Base-by-base conservation (phyloP, 164 flowering plant species). In the Stephania cephalantha region DNA sequence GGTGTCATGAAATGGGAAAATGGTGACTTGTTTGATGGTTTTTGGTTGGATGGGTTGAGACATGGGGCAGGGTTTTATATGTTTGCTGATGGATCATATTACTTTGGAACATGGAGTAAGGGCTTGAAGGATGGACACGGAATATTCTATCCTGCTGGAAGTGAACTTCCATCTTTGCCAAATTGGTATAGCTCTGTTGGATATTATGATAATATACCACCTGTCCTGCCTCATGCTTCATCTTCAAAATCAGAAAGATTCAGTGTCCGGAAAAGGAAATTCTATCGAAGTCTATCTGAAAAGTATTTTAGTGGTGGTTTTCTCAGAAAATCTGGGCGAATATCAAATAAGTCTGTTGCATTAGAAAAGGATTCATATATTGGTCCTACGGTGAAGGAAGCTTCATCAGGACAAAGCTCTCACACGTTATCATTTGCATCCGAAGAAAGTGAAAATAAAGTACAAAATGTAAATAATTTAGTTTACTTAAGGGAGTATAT, bases 71-170 rank as follows among this genome's bases (percentile, higher is more conserved):
- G 99, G 48, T 78, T 87, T 61, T 93, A 93, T 74, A 85, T 77
- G 65, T 90, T 87, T 82, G 77, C 86, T 7, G 91, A 90, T 83
- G 99, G 96, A 46, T 90, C 91, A 15, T 86, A 82, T 75, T 95
- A 95, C 79, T 84, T 87, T 82, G 99, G 99, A 73, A 90, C 84
- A 42, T 95, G 99, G 99, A 88, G 85, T 53, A 82, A 73, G 76
- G 99, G 91, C 44, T 76, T 90, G 46, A 95, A 95, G 85, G 99
- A 95, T 85, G 99, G 98, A 53, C 82, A 78, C 50, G 99, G 99
- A 76, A 87, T 86, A 66, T 91, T 87, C 73, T 95, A 88, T 81
- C 96, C 97, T 71, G 82, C 88, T 58, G 97, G 97, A 75, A 87
- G 85, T 78, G 88, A 83, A 71, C 84, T 82, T 79, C 86, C 85